A percentile compares a stretch with the other conserved stretches of the same genome.
Evolutionary conservation across 495 filamentous ascomycete species (phyloP).

Genomic region (Daldinia concentrica): DNA sequence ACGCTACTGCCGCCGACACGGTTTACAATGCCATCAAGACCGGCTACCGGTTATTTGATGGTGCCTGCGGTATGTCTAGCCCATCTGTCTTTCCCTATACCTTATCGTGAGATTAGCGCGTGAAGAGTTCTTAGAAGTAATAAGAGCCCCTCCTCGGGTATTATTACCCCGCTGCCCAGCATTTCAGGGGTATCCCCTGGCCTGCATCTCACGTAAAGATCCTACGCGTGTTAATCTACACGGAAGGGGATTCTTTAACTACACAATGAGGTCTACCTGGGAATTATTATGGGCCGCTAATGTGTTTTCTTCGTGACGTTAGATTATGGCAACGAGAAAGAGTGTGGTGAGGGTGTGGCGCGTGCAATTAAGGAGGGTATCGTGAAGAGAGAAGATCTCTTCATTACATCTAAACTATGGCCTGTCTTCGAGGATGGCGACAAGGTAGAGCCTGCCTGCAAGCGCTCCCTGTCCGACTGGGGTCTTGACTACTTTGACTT

Average conservation of each 20-base stretch:
- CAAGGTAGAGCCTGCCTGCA: conserved; percentile 74
- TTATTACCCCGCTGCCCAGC: conserved; percentile 43
- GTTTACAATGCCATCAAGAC: conserved; percentile 91
- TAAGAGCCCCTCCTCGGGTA: conserved; percentile 40
- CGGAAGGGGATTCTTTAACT: conserved; percentile 3
- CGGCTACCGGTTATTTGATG: conserved; percentile 87
- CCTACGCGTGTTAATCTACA: conserved; percentile 23
- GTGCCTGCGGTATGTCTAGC: conserved; percentile 75
- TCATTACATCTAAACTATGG: conserved; percentile 94
- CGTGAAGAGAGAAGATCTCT: conserved; percentile 87
- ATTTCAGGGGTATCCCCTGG: conserved; percentile 3
- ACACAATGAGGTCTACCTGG: conserved; percentile 20
- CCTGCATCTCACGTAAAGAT: conserved; percentile 13
- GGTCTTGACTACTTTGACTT: conserved; percentile 87
- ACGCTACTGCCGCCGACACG: conserved; percentile 76
- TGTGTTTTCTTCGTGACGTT: conserved; percentile 21
- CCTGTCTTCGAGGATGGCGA: conserved; percentile 84
- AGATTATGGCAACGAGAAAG: conserved; percentile 92
- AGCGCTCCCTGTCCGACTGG: conserved; percentile 81
- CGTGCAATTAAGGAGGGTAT: conserved; percentile 87
- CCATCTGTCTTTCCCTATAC: neutral
- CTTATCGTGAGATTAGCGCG: conserved; percentile 14
- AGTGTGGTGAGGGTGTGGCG: conserved; percentile 83
- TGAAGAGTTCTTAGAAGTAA: conserved; percentile 29
- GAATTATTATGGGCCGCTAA: conserved; percentile 24